Percentiles rank a stretch among this genome's conserved stretches.
phyloP scores from a whole-genome alignment of 2,329 filamentous ascomycete species.

The Westerdykella ornata region DNA sequence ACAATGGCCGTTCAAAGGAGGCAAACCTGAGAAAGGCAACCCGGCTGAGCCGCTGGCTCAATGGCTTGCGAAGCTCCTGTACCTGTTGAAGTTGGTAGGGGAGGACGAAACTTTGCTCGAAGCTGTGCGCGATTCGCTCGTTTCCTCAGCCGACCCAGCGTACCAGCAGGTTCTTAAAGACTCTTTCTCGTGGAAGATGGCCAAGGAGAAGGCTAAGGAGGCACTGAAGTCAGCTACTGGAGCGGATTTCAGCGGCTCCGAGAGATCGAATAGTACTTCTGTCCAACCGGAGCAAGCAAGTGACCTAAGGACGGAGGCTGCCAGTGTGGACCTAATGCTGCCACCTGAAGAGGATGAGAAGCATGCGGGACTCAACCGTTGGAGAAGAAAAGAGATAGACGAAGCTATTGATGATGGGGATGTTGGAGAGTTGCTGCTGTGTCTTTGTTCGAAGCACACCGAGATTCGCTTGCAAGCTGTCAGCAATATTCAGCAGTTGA shows the following conservation, averaged over 20 bases:
- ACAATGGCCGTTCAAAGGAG: slow-evolving; percentile 61
- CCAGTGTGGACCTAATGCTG: slow-evolving; percentile 24
- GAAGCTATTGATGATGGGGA: slow-evolving; percentile 74
- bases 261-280: slow-evolving; percentile 26
- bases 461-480: slow-evolving; percentile 75
- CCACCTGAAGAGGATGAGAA: slow-evolving; percentile 40
- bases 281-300: slow-evolving; percentile 13
- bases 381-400: slow-evolving; percentile 70
- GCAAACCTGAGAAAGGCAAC: slow-evolving; percentile 19
- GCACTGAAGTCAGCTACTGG: slow-evolving; percentile 30
- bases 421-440: slow-evolving; percentile 61
- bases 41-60: slow-evolving; percentile 27
- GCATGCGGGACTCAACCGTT: slow-evolving; percentile 49
- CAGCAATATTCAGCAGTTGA: slow-evolving; percentile 59
- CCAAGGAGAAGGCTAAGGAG: slow-evolving; percentile 33
- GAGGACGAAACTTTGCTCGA: slow-evolving; percentile 28
- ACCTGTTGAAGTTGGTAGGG: slow-evolving; percentile 32
- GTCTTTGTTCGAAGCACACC: slow-evolving; percentile 66
- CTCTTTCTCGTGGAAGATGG: slow-evolving; percentile 35
- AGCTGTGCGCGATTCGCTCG: slow-evolving; percentile 24
- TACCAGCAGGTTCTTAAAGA: slow-evolving; percentile 31
- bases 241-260: slow-evolving; percentile 32
- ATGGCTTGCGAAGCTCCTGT: slow-evolving; percentile 33
- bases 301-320: slow-evolving; percentile 7
- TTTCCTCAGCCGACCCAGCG: slow-evolving; percentile 20